Evolutionary conservation across 495 filamentous ascomycete genomes (phyloP).

Genomic region (Aspergillus baeticus): DNA sequence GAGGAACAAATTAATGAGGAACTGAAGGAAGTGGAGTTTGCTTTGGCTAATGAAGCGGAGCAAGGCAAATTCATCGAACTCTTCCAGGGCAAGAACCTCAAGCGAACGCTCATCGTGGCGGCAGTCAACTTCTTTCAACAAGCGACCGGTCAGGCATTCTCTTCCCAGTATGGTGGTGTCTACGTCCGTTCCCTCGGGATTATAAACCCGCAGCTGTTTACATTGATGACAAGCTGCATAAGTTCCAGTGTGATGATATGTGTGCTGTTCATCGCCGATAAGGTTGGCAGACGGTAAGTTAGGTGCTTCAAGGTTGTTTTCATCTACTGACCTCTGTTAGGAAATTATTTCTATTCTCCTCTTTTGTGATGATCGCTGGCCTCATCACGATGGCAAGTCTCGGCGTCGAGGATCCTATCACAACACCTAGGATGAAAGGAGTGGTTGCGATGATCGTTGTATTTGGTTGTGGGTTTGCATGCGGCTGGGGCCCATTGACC

Average conservation of each 20-base stretch:
- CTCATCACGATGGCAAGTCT: background rate
- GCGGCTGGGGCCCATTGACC: constrained; percentile 1
- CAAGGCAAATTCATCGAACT: constrained; percentile 6
- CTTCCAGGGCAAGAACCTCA: background rate
- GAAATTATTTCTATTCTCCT: background rate
- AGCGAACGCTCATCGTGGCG: constrained; percentile 10
- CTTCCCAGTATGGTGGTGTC: constrained; percentile 11
- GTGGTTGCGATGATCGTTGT: constrained; percentile 8
- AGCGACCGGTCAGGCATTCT: constrained; percentile 13
- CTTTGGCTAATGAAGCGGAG: background rate
- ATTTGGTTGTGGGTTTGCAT: constrained; percentile 1
- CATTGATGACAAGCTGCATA: background rate
- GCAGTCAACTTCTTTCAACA: constrained; percentile 17
- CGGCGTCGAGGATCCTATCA: background rate
- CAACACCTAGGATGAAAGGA: constrained; percentile 1
- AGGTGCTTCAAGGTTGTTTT: background rate
- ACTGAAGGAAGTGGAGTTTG: background rate
- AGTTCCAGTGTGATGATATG: background rate
- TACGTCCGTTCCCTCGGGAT: constrained; percentile 4
- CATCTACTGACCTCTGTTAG: background rate
- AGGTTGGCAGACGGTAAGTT: constrained; percentile 1
- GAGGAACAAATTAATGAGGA: constrained; percentile 1
- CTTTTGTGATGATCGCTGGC: background rate
- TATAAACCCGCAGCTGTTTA: constrained; percentile 8
- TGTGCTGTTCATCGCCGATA: background rate